A percentile compares a stretch with the other conserved stretches of the same genome.
Evolutionary conservation across 176 grass and related monocot genomes (phyloP).

Genomic region (Rhynchospora tenuis): DNA sequence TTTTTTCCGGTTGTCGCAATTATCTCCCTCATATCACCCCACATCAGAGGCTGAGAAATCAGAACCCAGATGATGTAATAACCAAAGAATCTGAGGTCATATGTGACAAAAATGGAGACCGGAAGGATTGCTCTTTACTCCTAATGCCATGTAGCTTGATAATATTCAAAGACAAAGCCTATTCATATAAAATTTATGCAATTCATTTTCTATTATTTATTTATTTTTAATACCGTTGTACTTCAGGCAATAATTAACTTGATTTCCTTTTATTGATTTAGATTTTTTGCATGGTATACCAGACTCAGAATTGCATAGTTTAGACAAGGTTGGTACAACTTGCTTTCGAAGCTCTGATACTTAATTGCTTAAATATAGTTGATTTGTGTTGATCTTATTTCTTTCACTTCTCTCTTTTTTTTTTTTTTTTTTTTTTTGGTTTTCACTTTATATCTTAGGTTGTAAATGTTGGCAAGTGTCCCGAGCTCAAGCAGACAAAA

Average conservation of each 20-base stretch:
- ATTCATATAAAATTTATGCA: not conserved
- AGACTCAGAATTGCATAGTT: conserved; percentile 54
- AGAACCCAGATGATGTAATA: not conserved
- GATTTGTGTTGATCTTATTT: not conserved
- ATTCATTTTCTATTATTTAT: not conserved
- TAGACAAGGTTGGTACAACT: conserved; percentile 57
- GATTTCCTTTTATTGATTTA: conserved; percentile 10
- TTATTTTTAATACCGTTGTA: not conserved
- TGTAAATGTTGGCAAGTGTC: conserved; percentile 42
- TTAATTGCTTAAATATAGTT: not conserved
- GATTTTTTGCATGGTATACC: conserved; percentile 88
- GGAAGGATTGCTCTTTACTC: conserved; percentile 11
- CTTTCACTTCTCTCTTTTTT: not conserved
- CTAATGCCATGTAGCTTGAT: conserved; percentile 22
- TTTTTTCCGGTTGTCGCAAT: conserved; percentile 69
- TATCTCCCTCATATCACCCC: conserved; percentile 69
- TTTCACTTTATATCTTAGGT: conserved; percentile 34
- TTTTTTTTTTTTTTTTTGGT: no score
- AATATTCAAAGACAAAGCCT: conserved; percentile 23
- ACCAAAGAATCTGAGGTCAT: not conserved
- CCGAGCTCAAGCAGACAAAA: conserved; percentile 34
- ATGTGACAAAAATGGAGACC: not conserved
- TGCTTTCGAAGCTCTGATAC: not conserved
- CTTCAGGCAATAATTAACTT: not conserved
- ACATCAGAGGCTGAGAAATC: conserved; percentile 46